Conservation (phyloP, 116 monocot species). For the Iris pallida region DNA sequence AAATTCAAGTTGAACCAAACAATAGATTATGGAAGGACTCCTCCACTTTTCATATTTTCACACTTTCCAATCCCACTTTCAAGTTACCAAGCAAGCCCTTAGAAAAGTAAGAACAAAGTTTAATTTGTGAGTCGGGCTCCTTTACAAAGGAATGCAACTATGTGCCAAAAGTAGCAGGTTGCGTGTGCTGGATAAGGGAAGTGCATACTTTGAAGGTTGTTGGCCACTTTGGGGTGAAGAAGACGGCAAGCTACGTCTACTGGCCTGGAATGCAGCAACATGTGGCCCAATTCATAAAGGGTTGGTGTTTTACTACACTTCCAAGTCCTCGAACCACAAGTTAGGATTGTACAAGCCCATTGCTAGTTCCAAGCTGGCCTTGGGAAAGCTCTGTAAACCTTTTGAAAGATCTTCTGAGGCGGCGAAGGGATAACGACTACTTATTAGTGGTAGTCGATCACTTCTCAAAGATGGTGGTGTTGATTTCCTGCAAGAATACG, state of each 20-base stretch:
- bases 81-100: no score
- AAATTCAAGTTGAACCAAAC: no score
- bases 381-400: conserved; percentile 12
- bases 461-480: conserved; percentile 21
- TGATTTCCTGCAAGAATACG: conserved; percentile 19
- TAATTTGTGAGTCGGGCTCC: background rate
- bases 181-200: background rate
- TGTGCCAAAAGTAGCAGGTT: background rate
- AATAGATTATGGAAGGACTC: no score
- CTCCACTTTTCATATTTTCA: no score
- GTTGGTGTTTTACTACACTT: background rate
- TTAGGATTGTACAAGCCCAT: background rate
- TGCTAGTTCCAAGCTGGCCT: background rate
- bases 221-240: background rate
- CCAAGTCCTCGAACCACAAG: background rate
- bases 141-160: background rate
- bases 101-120: background rate
- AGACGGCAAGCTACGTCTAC: background rate
- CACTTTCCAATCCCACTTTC: no score
- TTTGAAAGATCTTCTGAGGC: conserved; percentile 1
- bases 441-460: conserved; percentile 25
- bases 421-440: conserved; percentile 9
- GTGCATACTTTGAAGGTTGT: background rate
- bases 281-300: background rate
- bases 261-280: conserved; percentile 2